A percentile compares a stretch with the other conserved stretches of the same genome.
Conservation (phyloP, 352 stramenopile genomes). For the Pelagophyceae sp. region DNA sequence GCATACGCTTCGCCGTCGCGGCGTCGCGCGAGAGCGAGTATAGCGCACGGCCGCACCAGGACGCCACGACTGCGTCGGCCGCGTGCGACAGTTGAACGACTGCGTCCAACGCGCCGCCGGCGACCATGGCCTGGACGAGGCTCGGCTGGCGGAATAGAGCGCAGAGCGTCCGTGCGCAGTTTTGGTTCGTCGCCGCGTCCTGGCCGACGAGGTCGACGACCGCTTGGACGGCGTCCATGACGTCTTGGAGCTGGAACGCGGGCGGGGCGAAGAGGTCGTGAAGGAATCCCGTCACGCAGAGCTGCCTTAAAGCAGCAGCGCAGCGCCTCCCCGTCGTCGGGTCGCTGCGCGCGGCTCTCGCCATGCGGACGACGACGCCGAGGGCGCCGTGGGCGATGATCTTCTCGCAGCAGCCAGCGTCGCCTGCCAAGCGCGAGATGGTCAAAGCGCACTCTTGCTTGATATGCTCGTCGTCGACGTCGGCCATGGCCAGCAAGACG, state of each 20-base stretch:
- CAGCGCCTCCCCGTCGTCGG: conserved; percentile 16
- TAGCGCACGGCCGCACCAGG: conserved; percentile 13
- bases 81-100: conserved; percentile 10
- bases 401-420: conserved; percentile 25
- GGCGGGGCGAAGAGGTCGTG: neutral
- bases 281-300: neutral
- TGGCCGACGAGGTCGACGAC: conserved; percentile 16
- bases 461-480: conserved; percentile 19
- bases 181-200: neutral
- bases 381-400: conserved; percentile 20
- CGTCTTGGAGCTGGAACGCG: neutral
- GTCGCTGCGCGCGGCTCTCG: neutral
- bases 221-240: conserved; percentile 11
- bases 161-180: conserved; percentile 20
- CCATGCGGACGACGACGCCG: conserved; percentile 15
- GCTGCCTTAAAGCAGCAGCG: conserved; percentile 17
- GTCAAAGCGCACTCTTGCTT: conserved; percentile 22
- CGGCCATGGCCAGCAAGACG: conserved; percentile 20
- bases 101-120: conserved; percentile 18
- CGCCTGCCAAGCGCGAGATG: conserved; percentile 13
- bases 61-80: neutral
- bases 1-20: neutral
- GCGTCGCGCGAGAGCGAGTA: neutral
- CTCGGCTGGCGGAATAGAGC: conserved; percentile 13
- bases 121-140: conserved; percentile 18